Evolutionary conservation across 2,329 filamentous ascomycete genomes (phyloP), one percentile per base, ranked within the genome.

Genomic region (Nannizziopsis arthrosporioides): DNA sequence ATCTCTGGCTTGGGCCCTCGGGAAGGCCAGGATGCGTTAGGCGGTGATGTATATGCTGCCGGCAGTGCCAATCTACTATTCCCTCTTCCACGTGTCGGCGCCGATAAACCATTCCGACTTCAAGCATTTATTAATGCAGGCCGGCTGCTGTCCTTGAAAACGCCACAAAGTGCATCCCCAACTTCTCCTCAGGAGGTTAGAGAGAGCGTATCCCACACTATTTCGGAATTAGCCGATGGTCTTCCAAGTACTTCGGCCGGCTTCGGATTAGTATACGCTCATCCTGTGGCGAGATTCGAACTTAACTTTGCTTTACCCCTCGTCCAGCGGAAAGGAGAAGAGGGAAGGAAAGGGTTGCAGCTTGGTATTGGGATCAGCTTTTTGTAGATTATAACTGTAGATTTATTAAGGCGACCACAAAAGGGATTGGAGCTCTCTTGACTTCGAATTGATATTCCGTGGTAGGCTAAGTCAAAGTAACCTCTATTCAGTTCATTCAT

Each of bases 291-390:
- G 9, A 73, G 92, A 48, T 95, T 98, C 55, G 92, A 98, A 71
- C 73, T 98, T 56, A 98, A 98, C 68, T 94, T 98, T 63, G 88
- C 85, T 58, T 66, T 98, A 56, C 92, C 92, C 1, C 65, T 98
- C 51, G 82, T 90, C 14, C 66, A 87, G 59, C 77, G 92, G 50
- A 82, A 77, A 54, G 88, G 87, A 32, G 92, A 98, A 68, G 82
- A 92, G 57, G 82, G 80, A 12, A 79, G 90, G 48, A 98, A 98
- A 70, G 92, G 92, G 1, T 63, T 98, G 54, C 88, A 92, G 64
- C 82, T 98, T 59, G 92, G 92, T n/a, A 86, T 98, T 36, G 92
- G 92, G 43, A 88, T 98, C 61, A 93, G 85, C 69, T 95, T 98
- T 64, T 69, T 96, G 74, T 96, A 84, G 56, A 61, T 60, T 49